Percentiles rank a stretch among this genome's conserved stretches.
phyloP scores from a whole-genome alignment of 2,329 filamentous ascomycete species.

The Beauveria sp. region DNA sequence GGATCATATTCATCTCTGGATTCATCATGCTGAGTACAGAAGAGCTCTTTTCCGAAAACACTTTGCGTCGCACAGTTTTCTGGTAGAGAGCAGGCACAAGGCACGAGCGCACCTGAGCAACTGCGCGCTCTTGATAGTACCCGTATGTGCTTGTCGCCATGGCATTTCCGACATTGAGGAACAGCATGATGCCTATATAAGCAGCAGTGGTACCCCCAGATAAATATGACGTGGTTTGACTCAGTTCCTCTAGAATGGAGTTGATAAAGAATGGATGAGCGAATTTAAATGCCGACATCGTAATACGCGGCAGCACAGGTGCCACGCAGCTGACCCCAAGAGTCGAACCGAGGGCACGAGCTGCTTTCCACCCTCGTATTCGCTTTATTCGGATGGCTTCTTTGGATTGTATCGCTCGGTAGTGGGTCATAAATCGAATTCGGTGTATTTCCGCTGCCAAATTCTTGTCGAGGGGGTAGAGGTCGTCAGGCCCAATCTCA shows the following conservation, averaged over 20 bases:
- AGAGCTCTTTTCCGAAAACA: not conserved
- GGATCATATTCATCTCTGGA: slow-evolving; percentile 4
- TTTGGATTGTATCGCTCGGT: not conserved
- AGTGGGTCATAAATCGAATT: not conserved
- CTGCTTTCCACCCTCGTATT: not conserved
- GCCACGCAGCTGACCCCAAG: not conserved
- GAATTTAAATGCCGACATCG: not conserved
- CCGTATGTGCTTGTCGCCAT: not conserved
- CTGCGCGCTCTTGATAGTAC: slow-evolving; percentile 3
- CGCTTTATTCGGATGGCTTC: not conserved
- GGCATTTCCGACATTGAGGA: slow-evolving; percentile 3
- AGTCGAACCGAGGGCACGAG: not conserved
- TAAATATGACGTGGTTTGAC: not conserved
- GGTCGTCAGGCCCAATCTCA: not conserved
- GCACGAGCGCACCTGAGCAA: not conserved
- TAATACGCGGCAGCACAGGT: not conserved
- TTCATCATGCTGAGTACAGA: slow-evolving; percentile 4
- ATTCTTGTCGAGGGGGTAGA: not conserved
- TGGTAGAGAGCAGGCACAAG: slow-evolving; percentile 5
- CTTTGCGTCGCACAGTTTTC: not conserved
- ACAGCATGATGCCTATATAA: not conserved
- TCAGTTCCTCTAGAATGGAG: not conserved
- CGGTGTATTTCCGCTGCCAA: not conserved
- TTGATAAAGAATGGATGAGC: slow-evolving; percentile 5
- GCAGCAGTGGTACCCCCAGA: not conserved